These are phyloP conservation scores for Eucalyptus albens DNA, from an alignment of 345 rosid genomes.

Conservation along the genomic window DNA sequence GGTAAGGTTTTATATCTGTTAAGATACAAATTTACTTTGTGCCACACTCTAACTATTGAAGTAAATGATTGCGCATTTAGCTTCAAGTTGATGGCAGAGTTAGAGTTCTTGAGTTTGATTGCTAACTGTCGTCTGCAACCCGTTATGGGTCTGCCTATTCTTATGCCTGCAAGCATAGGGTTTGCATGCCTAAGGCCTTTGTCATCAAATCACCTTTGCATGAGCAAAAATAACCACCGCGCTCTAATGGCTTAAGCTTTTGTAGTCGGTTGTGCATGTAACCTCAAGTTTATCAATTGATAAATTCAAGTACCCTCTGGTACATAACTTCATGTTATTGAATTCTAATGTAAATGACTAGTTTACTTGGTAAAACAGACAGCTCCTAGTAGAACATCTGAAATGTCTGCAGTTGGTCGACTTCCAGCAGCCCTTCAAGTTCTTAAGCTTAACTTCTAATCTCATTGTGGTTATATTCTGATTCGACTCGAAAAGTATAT, in stretches of 20 bases:
- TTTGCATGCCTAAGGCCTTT: not conserved
- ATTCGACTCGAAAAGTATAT: too few relatives aligned
- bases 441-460: too few relatives aligned
- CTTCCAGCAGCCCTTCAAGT: too few relatives aligned
- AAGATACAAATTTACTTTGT: not conserved
- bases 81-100: not conserved
- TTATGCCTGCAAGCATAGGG: not conserved
- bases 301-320: not conserved
- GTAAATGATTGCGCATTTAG: not conserved
- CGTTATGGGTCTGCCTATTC: not conserved
- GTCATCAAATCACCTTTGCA: not conserved
- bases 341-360: not conserved
- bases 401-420: too few relatives aligned
- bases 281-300: not conserved
- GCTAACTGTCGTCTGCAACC: not conserved
- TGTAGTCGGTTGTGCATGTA: not conserved
- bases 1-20: not conserved
- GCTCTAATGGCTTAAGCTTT: not conserved
- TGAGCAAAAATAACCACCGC: not conserved
- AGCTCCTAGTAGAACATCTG: too few relatives aligned
- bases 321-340: not conserved
- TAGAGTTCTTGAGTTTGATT: not conserved
- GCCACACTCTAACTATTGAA: not conserved
- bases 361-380: not conserved
- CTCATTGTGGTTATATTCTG: too few relatives aligned